Evolutionary conservation across 176 grass and related monocot species (phyloP), one percentile per base, ranked within the genome.

Genomic region (sorghum (Sorghum bicolor)): DNA sequence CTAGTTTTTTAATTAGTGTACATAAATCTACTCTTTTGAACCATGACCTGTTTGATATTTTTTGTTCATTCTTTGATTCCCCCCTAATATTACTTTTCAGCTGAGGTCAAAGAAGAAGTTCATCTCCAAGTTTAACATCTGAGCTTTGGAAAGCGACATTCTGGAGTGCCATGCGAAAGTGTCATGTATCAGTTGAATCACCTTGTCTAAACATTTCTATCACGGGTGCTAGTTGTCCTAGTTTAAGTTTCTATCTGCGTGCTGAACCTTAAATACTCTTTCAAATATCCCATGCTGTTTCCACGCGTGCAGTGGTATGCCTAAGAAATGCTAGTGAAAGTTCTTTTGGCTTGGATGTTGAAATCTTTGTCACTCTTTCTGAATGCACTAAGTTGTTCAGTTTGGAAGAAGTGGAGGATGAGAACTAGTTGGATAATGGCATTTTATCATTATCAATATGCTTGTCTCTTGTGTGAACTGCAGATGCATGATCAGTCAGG

Each of bases 81-180:
- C 6, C 31, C 16, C 6, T 22, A 10, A 80, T 22, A n/a, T 68
- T 48, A 10, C 28, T 81, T 79, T 70, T 36, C 32, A 81, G 79
- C 32, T 81, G 79, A 81, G 79, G 64, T 53, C 66, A 30, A 81
- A 81, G 79, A 70, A 81, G 65, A 70, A 28, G 79, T 55, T 81
- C 65, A 55, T 70, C 65, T 38, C n/a, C 65, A 70, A n/a, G 31
- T 4, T 3, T 10, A 55, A 4, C 44, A 55, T 39, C 14, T 67
- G 72, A 67, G 10, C 43, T 55, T 70, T 70, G 79, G 33, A 58
- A 70, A 36, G 30, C 3, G 1, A 58, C 79, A 70, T 70, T 80
- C 22, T 81, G 65, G 64, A 70, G 79, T 70, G 79, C 24, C 79
- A 39, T 50, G n/a, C 0, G 32, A 57, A 81, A 70, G 9, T 2